phyloP scores from a whole-genome alignment of 768 basidiomycete species.

The Pisolithus microcarpus region DNA sequence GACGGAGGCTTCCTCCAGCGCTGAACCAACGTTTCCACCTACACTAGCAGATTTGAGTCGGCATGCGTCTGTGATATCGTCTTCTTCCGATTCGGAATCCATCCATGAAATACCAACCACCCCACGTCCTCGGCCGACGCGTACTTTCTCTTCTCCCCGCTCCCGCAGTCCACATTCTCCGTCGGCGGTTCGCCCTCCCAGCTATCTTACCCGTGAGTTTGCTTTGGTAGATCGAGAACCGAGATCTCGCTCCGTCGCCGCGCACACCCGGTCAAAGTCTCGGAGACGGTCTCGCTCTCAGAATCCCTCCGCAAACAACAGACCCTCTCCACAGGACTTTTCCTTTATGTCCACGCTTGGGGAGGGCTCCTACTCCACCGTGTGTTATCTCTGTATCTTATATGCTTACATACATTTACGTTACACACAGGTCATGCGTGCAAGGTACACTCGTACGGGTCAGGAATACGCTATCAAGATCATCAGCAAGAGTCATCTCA shows the following conservation, averaged over 20 bases:
- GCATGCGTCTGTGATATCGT: conserved; percentile 70
- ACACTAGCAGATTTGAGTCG: conserved; percentile 62
- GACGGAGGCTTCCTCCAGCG: too few relatives aligned
- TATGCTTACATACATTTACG: conserved; percentile 7
- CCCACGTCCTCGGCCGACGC: conserved; percentile 47
- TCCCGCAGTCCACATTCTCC: conserved; percentile 46
- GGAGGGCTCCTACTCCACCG: conserved; percentile 79
- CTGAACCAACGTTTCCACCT: conserved; percentile 21
- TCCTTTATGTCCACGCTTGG: conserved; percentile 68
- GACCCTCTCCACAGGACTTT: conserved; percentile 54
- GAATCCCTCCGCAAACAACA: conserved; percentile 40
- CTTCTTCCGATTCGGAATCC: conserved; percentile 52
- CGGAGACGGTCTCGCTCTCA: conserved; percentile 33
- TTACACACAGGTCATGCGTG: conserved; percentile 47
- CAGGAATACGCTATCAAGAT: conserved; percentile 73
- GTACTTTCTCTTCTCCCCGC: conserved; percentile 60
- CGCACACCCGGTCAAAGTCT: conserved; percentile 34
- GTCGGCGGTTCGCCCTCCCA: conserved; percentile 34
- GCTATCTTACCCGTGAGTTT: conserved; percentile 52
- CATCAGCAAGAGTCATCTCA: conserved; percentile 77
- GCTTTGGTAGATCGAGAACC: conserved; percentile 27
- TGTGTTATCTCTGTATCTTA: conserved; percentile 30
- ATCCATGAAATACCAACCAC: conserved; percentile 34
- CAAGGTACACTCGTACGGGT: conserved; percentile 45
- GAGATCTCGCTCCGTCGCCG: conserved; percentile 6